Percentiles rank a stretch among this genome's conserved stretches.
Evolutionary conservation across 73 alveolate genomes (phyloP).

Genomic region (Tetrahymena malaccensis): DNA sequence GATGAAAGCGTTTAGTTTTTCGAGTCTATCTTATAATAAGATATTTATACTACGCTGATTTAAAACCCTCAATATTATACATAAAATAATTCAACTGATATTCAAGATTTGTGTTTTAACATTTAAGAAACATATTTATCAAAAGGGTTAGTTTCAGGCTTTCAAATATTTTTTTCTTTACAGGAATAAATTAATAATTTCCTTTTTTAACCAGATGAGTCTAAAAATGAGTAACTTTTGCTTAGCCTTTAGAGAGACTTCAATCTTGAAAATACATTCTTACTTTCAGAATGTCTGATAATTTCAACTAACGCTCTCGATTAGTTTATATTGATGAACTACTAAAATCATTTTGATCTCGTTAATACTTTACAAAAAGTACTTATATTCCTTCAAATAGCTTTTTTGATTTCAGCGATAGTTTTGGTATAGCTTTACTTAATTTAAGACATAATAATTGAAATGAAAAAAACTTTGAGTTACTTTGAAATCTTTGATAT

Average conservation of each 20-base stretch:
- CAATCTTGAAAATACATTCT: not conserved
- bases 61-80: not conserved
- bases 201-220: not conserved
- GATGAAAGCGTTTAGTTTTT: not conserved
- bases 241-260: not conserved
- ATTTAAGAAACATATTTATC: not conserved
- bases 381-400: not conserved
- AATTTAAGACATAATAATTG: not conserved
- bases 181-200: not conserved
- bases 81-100: not conserved
- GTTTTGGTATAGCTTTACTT: not conserved
- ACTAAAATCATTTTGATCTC: not conserved
- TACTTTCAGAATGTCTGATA: not conserved
- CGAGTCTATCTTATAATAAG: not conserved
- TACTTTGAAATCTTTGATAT: not conserved
- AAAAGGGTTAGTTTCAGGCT: not conserved
- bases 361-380: not conserved
- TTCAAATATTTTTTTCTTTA: not conserved
- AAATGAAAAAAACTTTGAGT: not conserved
- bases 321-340: not conserved
- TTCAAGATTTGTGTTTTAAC: not conserved
- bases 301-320: not conserved
- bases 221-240: not conserved
- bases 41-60: not conserved
- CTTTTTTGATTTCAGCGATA: not conserved